Evolutionary conservation across 1,284 basidiomycete genomes (phyloP), one percentile per base, ranked within the genome.

Genomic region (Rhodotorula sp.): DNA sequence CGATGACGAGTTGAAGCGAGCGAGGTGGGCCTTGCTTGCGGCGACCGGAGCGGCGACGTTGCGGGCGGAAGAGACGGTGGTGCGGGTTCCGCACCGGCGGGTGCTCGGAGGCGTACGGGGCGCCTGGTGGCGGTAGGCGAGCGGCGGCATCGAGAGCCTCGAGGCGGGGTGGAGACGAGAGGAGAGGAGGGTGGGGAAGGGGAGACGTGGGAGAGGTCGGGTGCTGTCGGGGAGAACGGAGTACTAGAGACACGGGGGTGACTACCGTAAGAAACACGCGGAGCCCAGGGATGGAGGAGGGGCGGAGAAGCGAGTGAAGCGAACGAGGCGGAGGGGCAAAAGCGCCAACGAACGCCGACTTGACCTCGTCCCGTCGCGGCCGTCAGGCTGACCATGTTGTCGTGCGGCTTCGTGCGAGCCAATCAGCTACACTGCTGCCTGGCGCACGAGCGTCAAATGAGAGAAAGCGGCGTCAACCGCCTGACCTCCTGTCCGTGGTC

Each of bases 311-410:
- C 50, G 29, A 55, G 51, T 22, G 39, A 27, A n/a, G 25, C 17
- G 53, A 56, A 64, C 32, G 62, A 64, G 39, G 27, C 22, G 36
- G 22, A 64, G 62, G 36, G 54, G 37, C n/a, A 39, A n/a, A 13
- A 27, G 32, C 21, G 50, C 36, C 17, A 34, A 8, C 21, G 19
- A 8, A 5, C 27, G 37, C 15, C 25, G 37, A n/a, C 27, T 25
- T 25, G 15, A 21, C 10, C 22, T 56, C 9, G 19, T 2, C 13
- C 12, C 44, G 44, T 44, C 44, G 44, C 44, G 44, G 15, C 44
- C 21, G 44, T 44, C 15, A 12, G 44, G 19, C 13, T 19, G 44
- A 8, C 39, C 10, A 41, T 8, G 39, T 41, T 8, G 10, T 8
- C 39, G 17, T 8, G 39, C 10, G 10, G 39, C 10, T 41, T 17